Evolutionary conservation across 139 green algal species (phyloP), one percentile per base, ranked within the genome.

Genomic region (Protoeuglena noctilucae): DNA sequence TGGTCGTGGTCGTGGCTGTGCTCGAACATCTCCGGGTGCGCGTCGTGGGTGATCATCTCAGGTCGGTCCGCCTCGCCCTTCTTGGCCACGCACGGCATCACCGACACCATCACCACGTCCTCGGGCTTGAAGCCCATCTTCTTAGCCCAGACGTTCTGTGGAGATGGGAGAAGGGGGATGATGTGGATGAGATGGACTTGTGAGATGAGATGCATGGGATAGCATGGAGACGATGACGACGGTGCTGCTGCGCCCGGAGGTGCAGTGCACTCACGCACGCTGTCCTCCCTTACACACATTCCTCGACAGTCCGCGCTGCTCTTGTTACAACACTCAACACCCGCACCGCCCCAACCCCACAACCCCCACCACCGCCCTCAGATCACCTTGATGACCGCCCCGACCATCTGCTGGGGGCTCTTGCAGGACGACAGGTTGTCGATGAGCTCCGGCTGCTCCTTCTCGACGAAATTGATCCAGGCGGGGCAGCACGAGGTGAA

Each of bases 401-500:
- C 75, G 46, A 83, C 28, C 72, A 85, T 85, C 69, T 79, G 77
- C 60, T 85, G 77, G 2, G 77, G 77, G 21, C 51, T 69, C 69
- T 80, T 81, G 63, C 64, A 78, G 26, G 68, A 61, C 17, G 68
- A 80, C 4, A 86, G 50, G 69, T 83, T 69, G 24, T 77, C 77
- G 40, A 86, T 81, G 17, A 85, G 60, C 54, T 85, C 77, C 0
- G 76, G 76, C 55, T 72, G 65, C 27, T 60, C 71, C 60, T 81
- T 83, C 58, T 86, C 78, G 26, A 81, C 67, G 65, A 78, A 61
- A 25, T 67, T 48, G 3, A 74, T 55, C 63, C 74, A 75, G 23
- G 68, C 78, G 1, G 78, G 78, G 71, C 78, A 87, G 67, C 78
- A 87, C 29, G 57, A 73, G 5, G 78, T 82, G 61, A 87, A 80